Evolutionary conservation across 345 rosid genomes (phyloP).

Genomic region (Rhodamnia rubescens): DNA sequence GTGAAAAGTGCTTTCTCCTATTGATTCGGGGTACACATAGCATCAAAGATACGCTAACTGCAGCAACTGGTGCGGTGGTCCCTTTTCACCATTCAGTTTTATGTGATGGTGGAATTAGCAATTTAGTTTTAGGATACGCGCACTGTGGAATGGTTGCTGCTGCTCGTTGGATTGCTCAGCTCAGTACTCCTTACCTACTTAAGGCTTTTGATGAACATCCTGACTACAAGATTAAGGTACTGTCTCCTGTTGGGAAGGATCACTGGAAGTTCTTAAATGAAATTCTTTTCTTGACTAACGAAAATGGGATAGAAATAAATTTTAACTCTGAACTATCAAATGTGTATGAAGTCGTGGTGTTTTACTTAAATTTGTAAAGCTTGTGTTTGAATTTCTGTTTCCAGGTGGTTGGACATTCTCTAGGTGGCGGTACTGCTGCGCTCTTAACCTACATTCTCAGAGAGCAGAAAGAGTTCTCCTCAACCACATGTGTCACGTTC

Average conservation of each 20-base stretch:
- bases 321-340: not conserved
- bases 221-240: conserved; percentile 70
- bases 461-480: conserved; percentile 72
- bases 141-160: conserved; percentile 99
- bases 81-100: conserved; percentile 97
- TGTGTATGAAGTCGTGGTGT: not conserved
- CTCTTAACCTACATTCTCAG: conserved; percentile 82
- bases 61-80: conserved; percentile 95
- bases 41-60: conserved; percentile 94
- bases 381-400: not conserved
- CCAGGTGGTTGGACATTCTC: conserved; percentile 95
- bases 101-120: conserved; percentile 90
- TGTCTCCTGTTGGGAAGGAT: not conserved
- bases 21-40: conserved; percentile 95
- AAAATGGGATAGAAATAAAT: not conserved
- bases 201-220: conserved; percentile 65
- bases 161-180: conserved; percentile 96
- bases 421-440: conserved; percentile 98
- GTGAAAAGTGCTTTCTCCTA: conserved; percentile 53
- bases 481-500: conserved; percentile 78
- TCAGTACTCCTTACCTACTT: conserved; percentile 67
- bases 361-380: not conserved
- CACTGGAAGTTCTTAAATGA: not conserved
- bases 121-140: conserved; percentile 92
- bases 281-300: not conserved